Evolutionary conservation across 129 eudicot genomes (phyloP).

Genomic region (Artemisia tridentata): DNA sequence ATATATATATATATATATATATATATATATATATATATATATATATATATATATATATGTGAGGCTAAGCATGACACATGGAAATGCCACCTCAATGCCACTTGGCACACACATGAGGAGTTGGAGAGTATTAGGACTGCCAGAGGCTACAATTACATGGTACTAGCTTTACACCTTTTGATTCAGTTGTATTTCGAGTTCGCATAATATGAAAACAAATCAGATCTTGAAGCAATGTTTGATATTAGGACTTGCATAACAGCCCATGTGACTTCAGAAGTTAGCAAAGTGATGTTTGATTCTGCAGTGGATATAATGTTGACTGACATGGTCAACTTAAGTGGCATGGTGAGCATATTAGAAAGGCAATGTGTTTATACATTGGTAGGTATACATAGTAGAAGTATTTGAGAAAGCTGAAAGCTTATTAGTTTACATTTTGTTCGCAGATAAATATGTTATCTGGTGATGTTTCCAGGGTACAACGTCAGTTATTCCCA

Average conservation of each 20-base stretch:
- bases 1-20: no score
- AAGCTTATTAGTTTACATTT: constrained; percentile 12
- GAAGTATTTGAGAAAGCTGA: not conserved
- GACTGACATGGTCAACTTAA: constrained; percentile 67
- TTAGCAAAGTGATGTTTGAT: constrained; percentile 84
- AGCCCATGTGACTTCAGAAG: constrained; percentile 79
- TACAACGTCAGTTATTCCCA: constrained; percentile 75
- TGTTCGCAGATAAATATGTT: constrained; percentile 72
- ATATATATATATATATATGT: no score
- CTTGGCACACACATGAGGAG: no score
- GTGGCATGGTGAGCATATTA: constrained; percentile 67
- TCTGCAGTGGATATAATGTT: constrained; percentile 75
- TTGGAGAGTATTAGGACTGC: no score
- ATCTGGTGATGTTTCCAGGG: constrained; percentile 69
- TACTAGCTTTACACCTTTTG: no score
- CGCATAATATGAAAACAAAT: no score
- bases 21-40: no score
- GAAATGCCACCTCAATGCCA: no score
- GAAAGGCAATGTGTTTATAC: no score
- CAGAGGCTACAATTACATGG: no score
- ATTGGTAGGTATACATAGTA: not conserved
- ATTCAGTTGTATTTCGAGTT: no score
- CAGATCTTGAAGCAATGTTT: constrained; percentile 39
- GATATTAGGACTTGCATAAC: constrained; percentile 45
- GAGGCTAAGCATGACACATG: no score